Conservation (phyloP, 1,139 yeast genomes). For the Candida albicans region DNA sequence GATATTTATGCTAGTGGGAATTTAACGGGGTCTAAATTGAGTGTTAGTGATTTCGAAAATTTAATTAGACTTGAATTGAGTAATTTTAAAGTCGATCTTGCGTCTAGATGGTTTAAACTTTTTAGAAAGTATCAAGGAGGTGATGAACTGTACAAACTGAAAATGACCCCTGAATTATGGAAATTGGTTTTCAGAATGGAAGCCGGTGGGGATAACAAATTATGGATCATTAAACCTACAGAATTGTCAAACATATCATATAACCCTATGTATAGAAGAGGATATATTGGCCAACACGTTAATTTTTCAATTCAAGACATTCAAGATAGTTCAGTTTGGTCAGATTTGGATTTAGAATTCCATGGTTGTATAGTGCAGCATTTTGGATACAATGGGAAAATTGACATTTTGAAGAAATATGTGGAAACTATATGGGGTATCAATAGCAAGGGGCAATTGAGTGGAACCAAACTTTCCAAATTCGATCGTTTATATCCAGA, state of each 20-base stretch:
- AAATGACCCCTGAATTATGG: slow-evolving; percentile 39
- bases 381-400: slow-evolving; percentile 32
- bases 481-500: slow-evolving; percentile 30
- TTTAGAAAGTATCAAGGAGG: slow-evolving; percentile 26
- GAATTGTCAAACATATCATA: slow-evolving; percentile 20
- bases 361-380: slow-evolving; percentile 31
- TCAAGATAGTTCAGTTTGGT: slow-evolving; percentile 1
- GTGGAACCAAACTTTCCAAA: slow-evolving; percentile 7
- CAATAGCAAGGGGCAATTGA: slow-evolving; percentile 21
- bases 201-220: slow-evolving; percentile 34
- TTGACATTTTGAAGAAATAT: slow-evolving; percentile 25
- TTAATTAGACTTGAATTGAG: slow-evolving; percentile 35
- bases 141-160: slow-evolving; percentile 12
- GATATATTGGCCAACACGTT: slow-evolving; percentile 7
- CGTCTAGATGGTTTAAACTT: slow-evolving; percentile 39
- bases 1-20: slow-evolving; percentile 20
- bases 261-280: slow-evolving; percentile 14
- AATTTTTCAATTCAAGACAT: slow-evolving; percentile 6
- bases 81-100: slow-evolving; percentile 40
- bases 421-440: slow-evolving; percentile 38
- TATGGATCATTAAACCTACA: slow-evolving; percentile 30
- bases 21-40: slow-evolving; percentile 24
- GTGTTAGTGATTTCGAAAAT: slow-evolving; percentile 38
- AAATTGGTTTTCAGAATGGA: slow-evolving; percentile 32
- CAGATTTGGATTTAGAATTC: slow-evolving; percentile 22